A percentile compares a stretch with the other conserved stretches of the same genome.
Conservation (phyloP, 306 rosid genomes). For the cucumber (Cucumis sativus) region DNA sequence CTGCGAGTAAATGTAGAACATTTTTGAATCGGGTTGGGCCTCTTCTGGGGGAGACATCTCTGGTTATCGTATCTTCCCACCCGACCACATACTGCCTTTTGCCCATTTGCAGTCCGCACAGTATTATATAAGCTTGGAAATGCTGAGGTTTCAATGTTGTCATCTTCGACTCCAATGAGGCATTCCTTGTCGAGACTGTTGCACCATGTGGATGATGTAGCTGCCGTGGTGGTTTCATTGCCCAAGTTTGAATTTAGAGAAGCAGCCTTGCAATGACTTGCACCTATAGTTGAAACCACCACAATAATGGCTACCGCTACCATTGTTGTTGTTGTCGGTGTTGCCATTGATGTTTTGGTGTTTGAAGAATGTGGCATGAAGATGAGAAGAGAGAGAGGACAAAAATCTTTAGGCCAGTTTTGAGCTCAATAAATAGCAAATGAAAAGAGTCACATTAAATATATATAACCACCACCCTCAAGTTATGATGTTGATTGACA, state of each 20-base stretch:
- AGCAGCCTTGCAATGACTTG: background rate
- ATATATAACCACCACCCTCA: no score
- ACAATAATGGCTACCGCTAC: background rate
- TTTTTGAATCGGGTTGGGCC: no score
- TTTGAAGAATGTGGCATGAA: background rate
- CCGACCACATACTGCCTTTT: no score
- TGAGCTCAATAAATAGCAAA: background rate
- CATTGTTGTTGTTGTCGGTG: no score
- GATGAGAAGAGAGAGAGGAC: background rate
- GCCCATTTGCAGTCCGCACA: no score
- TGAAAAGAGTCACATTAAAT: no score
- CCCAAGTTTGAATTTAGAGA: background rate
- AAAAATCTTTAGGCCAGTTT: background rate
- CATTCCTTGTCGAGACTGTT: background rate
- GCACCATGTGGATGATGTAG: background rate
- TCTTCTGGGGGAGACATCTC: no score
- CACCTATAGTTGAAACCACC: background rate
- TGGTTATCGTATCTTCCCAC: no score
- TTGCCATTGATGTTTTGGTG: no score
- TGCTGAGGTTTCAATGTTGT: background rate
- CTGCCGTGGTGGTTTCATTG: background rate
- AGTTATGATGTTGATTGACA: no score
- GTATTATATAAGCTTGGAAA: background rate
- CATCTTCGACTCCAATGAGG: background rate
- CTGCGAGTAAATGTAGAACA: no score